These are phyloP conservation scores for Tremella fuciformis DNA, from an alignment of 768 basidiomycete genomes.

Conservation along the genomic window DNA sequence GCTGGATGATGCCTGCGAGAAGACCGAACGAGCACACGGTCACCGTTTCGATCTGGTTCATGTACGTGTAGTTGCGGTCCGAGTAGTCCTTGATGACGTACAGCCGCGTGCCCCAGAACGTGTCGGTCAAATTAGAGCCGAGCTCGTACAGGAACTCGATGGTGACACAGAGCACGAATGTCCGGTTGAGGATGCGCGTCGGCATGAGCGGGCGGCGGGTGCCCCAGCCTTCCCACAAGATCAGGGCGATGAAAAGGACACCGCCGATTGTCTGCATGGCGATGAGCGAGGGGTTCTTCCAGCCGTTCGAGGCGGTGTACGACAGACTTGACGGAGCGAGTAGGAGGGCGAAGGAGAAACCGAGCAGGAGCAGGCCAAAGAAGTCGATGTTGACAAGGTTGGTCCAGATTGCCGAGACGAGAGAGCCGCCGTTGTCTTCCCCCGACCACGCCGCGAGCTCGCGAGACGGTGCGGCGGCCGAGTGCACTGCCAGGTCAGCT, in stretches of 20 bases:
- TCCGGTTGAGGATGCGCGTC: conserved; percentile 51
- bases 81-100: conserved; percentile 51
- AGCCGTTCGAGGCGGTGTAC: conserved; percentile 32
- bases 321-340: conserved; percentile 42
- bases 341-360: conserved; percentile 35
- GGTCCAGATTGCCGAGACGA: conserved; percentile 8
- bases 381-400: conserved; percentile 35
- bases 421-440: too few species aligned
- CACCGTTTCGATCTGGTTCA: conserved; percentile 25
- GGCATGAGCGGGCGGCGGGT: conserved; percentile 53
- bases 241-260: conserved; percentile 53
- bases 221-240: conserved; percentile 48
- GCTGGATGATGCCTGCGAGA: conserved; percentile 43
- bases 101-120: conserved; percentile 35
- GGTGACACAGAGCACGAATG: conserved; percentile 42
- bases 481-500: conserved; percentile 4
- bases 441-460: too few species aligned
- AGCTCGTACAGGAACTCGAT: conserved; percentile 45
- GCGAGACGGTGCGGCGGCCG: too few species aligned
- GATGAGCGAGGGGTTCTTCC: conserved; percentile 53
- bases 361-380: conserved; percentile 43
- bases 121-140: conserved; percentile 25
- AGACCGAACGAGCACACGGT: conserved; percentile 47
- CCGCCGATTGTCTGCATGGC: conserved; percentile 57
- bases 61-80: conserved; percentile 29